Evolutionary conservation across 228 moss, liverwort and hornwort species (phyloP).

Genomic region (Sphagnum fallax): DNA sequence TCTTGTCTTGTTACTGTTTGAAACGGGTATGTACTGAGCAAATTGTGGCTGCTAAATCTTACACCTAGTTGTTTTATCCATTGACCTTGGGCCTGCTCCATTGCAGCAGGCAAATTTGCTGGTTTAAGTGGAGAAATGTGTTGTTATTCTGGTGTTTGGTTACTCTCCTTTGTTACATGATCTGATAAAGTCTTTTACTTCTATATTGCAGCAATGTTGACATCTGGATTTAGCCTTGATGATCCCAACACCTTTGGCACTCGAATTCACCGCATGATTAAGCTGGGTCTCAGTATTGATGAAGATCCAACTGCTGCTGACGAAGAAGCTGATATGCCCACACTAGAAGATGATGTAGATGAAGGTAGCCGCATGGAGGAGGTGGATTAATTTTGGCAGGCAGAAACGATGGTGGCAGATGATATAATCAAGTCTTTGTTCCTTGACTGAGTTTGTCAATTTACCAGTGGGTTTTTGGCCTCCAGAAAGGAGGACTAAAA

Average conservation of each 20-base stretch:
- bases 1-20: slow-evolving; percentile 45
- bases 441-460: too few relatives aligned
- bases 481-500: too few relatives aligned
- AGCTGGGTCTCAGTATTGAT: slow-evolving; percentile 65
- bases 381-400: slow-evolving; percentile 32
- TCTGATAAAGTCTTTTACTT: not conserved
- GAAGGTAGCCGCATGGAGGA: slow-evolving; percentile 84
- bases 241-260: slow-evolving; percentile 68
- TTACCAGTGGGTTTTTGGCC: too few relatives aligned
- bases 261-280: slow-evolving; percentile 75
- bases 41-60: not conserved
- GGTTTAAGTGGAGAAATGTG: too few relatives aligned
- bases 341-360: slow-evolving; percentile 47
- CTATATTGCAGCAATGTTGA: slow-evolving; percentile 26
- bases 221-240: slow-evolving; percentile 68
- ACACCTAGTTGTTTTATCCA: not conserved
- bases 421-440: too few relatives aligned
- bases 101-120: too few relatives aligned
- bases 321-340: slow-evolving; percentile 54
- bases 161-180: not conserved
- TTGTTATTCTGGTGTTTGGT: too few relatives aligned
- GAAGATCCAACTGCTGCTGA: slow-evolving; percentile 23
- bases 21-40: slow-evolving; percentile 21
- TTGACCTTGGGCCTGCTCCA: not conserved
- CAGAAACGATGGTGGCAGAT: too few relatives aligned